A percentile compares a stretch with the other conserved stretches of the same genome.
Evolutionary conservation across 257 asterid species (phyloP).

Genomic region (Solanum phureja): DNA sequence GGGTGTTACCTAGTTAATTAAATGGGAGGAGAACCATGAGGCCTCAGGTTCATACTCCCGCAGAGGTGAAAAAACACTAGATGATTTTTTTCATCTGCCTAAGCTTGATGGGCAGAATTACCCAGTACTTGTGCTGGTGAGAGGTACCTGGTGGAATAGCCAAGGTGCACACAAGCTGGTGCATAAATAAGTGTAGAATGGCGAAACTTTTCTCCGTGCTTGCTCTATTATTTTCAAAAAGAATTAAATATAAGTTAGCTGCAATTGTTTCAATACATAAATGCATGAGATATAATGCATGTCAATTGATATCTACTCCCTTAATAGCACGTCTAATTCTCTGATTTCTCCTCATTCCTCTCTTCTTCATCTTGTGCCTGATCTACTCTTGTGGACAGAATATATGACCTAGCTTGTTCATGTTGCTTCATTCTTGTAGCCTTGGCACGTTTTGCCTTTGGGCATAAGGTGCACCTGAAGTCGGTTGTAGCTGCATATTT

Average conservation of each 20-base stretch:
- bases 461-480: conserved; percentile 84
- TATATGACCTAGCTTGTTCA: neutral
- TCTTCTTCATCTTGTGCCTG: neutral
- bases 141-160: neutral
- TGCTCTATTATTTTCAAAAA: neutral
- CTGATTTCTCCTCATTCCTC: neutral
- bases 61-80: neutral
- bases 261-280: neutral
- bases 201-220: neutral
- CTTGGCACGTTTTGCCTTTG: conserved; percentile 91
- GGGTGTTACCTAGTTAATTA: neutral
- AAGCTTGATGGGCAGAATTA: neutral
- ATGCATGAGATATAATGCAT: neutral
- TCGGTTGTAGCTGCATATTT: conserved; percentile 79
- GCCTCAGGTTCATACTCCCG: neutral
- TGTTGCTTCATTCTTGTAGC: conserved; percentile 35
- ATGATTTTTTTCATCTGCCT: neutral
- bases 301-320: neutral
- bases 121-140: neutral
- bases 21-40: neutral
- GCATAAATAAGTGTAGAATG: neutral
- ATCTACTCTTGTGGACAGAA: neutral
- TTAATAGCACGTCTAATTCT: neutral
- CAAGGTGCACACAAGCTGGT: neutral
- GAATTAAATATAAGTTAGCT: neutral